A percentile compares a stretch with the other conserved stretches of the same genome.
Evolutionary conservation across 176 grass and related monocot genomes (phyloP).

Genomic region (Otatea glauca): DNA sequence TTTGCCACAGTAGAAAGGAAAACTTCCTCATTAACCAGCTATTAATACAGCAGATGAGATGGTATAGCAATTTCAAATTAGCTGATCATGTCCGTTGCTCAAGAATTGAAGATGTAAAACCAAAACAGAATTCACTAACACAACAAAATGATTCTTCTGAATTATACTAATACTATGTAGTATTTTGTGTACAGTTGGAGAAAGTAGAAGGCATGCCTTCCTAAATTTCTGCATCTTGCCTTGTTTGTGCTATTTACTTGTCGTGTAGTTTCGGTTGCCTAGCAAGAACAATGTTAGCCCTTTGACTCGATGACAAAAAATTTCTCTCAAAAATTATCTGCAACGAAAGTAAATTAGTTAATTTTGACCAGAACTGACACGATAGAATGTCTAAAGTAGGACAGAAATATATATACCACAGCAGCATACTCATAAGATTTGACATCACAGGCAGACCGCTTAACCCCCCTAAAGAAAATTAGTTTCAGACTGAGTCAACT

Average conservation of each 20-base stretch:
- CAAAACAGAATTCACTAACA: background rate
- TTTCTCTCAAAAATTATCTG: slow-evolving; percentile 89
- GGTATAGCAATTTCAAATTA: background rate
- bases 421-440: slow-evolving; percentile 88
- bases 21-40: background rate
- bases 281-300: slow-evolving; percentile 75
- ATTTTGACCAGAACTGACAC: background rate
- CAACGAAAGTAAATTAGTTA: slow-evolving; percentile 10
- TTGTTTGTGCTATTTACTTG: slow-evolving; percentile 46
- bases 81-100: background rate
- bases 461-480: slow-evolving; percentile 67
- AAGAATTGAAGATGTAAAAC: background rate
- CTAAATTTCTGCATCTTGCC: slow-evolving; percentile 46
- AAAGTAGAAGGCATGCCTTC: background rate
- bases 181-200: slow-evolving; percentile 15
- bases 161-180: background rate
- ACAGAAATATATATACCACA: slow-evolving; percentile 48
- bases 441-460: slow-evolving; percentile 54
- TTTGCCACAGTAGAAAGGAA: background rate
- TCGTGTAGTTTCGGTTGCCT: slow-evolving; percentile 64
- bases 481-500: background rate
- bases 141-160: background rate
- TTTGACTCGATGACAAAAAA: slow-evolving; percentile 63
- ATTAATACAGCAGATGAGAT: background rate
- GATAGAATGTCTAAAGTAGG: background rate